Evolutionary conservation across 768 basidiomycete genomes (phyloP), one percentile per base, ranked within the genome.

Genomic region (Russula lepida): DNA sequence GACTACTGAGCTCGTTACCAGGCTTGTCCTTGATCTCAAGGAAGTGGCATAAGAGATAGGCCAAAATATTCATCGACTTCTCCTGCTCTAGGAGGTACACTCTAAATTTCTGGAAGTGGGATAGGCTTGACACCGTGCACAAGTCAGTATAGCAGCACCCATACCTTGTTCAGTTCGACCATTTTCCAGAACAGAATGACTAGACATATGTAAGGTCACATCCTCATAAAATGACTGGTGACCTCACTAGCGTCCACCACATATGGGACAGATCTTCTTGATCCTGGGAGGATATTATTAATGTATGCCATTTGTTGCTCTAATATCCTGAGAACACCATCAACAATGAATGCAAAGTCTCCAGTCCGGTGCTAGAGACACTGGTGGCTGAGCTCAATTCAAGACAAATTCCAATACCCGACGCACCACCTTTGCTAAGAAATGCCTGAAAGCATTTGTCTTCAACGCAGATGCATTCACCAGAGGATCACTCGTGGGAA

Each of bases 1-100:
- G 37, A 32, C 41, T 55, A 50, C 19, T 50, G 12, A 47, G 48
- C 39, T 49, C 73, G 85, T 70, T 69, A 95, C 93, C 84, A 62
- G 93, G 89, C 74, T 92, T 92, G 69, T 98, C 95, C 72, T 97
- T 97, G 69, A 93, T 85, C 63, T 95, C 92, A 28, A 97, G 76
- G 52, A 83, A 83, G 70, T 88, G 88, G 67, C 88, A 87, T 15
- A 97, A 74, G 37, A 95, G 79, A 71, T 89, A 86, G 0, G 82
- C 88, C 28, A 92, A 75, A 4, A 94, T 69, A 68, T 95, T 89
- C 71, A 83, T 84, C 2, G 83, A 83, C 70, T 82, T 86, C 37
- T 92, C 90, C 2, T 87, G 88, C 54, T 93, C 88, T 13, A 95
- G 73, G 8, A 95, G 74, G 70, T 86, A 86, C n/a, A 77, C 74